Evolutionary conservation across 768 basidiomycete species (phyloP), one percentile per base, ranked within the genome.

Genomic region (Psilocybe sp.): DNA sequence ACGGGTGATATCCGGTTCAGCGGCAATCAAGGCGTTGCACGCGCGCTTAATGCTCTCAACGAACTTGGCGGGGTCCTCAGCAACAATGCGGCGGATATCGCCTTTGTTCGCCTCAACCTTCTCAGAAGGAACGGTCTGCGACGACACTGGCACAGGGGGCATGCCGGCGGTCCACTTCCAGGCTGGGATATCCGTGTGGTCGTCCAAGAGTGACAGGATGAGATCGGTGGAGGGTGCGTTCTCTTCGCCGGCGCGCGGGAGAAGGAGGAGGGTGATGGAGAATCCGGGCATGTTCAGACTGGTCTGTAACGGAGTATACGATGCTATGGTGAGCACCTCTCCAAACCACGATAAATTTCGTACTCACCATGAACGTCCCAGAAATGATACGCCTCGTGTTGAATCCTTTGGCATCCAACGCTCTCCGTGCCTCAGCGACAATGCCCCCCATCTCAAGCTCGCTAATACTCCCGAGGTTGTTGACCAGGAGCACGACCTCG

Each of bases 201-300:
- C 83, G 56, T 92, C 91, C 31, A 93, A 76, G 32, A 90, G 78
- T 16, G 80, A 79, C 14, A 92, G 73, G 43, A 92, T 61, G 1
- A 75, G 49, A 37, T 71, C 64, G 2, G 67, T 49, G 5, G 69
- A 59, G 6, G 79, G 73, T 1, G 71, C 67, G 34, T 64, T 60
- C 1, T 66, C 48, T 19, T 77, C 75, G 36, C 69, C 53, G 40
- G 68, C 43, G 28, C 69, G 61, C 0, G 93, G 89, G 9, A 96
- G 80, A 8, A 91, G 78, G 13, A 94, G 74, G 14, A 93, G 75
- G 1, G 91, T 89, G 52, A 96, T 71, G 13, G 91, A 93, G 65
- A 95, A 90, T 2, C 93, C 93, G 28, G 92, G 89, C 89, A 94
- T 93, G 67, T 92, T 94, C 55, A 96, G 77, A 50, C 87, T 90